These are phyloP conservation scores for Ustilago cynodontis DNA, from an alignment of 1,284 basidiomycete species.

Conservation along the genomic window DNA sequence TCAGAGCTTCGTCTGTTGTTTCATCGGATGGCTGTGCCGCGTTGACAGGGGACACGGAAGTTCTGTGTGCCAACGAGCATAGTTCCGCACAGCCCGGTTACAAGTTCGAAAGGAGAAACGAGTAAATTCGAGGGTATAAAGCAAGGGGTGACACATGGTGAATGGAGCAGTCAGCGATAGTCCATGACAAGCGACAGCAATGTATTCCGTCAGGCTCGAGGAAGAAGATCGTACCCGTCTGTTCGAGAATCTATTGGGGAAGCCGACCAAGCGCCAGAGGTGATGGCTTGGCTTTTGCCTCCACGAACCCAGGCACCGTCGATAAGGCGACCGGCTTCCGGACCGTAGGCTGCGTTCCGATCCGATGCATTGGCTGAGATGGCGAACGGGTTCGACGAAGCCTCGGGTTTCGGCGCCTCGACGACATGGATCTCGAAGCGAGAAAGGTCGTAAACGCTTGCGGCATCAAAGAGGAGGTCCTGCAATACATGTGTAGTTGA, in stretches of 20 bases:
- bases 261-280: constrained; percentile 59
- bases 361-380: not conserved
- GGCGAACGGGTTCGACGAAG: not conserved
- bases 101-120: not conserved
- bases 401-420: constrained; percentile 30
- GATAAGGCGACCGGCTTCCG: constrained; percentile 22
- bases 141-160: not conserved
- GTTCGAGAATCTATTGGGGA: constrained; percentile 7
- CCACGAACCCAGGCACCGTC: constrained; percentile 56
- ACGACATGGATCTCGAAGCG: constrained; percentile 58
- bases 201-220: constrained; percentile 13
- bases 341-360: constrained; percentile 4
- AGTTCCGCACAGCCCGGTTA: no score
- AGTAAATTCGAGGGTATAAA: not conserved
- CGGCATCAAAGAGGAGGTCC: constrained; percentile 65
- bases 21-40: constrained; percentile 1
- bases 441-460: constrained; percentile 60
- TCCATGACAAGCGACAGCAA: not conserved
- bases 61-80: not conserved
- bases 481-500: not conserved
- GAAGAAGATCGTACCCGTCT: constrained; percentile 51
- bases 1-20: constrained; percentile 2
- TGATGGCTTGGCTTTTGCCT: constrained; percentile 50
- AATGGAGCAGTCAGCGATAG: constrained; percentile 5
- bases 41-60: not conserved